A percentile compares a stretch with the other conserved stretches of the same genome.
These are phyloP conservation scores for Paraleonurus japonicus DNA, from an alignment of 257 asterid species.

Conservation along the genomic window DNA sequence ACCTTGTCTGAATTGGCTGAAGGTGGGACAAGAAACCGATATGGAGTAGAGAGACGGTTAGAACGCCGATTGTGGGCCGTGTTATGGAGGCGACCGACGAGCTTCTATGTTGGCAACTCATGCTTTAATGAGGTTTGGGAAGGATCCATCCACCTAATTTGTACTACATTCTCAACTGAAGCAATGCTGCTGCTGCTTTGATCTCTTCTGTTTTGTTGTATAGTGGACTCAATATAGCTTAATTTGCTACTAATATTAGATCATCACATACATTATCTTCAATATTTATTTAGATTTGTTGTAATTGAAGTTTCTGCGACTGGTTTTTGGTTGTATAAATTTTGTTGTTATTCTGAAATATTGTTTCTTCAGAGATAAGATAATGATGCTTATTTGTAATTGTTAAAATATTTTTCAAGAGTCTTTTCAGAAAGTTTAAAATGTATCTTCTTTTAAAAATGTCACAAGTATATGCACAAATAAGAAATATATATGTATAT, in stretches of 20 bases:
- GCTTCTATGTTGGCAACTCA: slow-evolving; percentile 77
- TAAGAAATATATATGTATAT: too few species aligned
- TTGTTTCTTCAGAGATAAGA: too few species aligned
- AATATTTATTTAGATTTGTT: neutral
- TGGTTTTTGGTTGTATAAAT: neutral
- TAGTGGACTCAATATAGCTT: neutral
- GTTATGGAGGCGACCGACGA: slow-evolving; percentile 48
- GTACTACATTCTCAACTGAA: neutral
- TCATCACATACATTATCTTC: neutral
- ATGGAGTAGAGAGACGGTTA: slow-evolving; percentile 59
- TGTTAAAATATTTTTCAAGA: too few species aligned
- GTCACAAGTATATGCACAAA: too few species aligned
- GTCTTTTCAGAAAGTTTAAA: too few species aligned
- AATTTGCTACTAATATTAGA: neutral
- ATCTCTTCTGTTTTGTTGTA: neutral
- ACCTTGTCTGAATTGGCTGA: neutral
- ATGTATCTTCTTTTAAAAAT: too few species aligned
- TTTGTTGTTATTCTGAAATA: neutral
- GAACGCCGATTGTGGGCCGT: slow-evolving; percentile 57
- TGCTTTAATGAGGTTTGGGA: slow-evolving; percentile 79
- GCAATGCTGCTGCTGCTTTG: neutral
- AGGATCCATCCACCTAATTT: slow-evolving; percentile 44
- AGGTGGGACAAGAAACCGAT: slow-evolving; percentile 93
- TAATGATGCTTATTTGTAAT: too few species aligned
- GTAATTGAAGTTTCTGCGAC: neutral